Evolutionary conservation across 306 rosid species (phyloP), one percentile per base, ranked within the genome.

Genomic region (Purshia tridentata): DNA sequence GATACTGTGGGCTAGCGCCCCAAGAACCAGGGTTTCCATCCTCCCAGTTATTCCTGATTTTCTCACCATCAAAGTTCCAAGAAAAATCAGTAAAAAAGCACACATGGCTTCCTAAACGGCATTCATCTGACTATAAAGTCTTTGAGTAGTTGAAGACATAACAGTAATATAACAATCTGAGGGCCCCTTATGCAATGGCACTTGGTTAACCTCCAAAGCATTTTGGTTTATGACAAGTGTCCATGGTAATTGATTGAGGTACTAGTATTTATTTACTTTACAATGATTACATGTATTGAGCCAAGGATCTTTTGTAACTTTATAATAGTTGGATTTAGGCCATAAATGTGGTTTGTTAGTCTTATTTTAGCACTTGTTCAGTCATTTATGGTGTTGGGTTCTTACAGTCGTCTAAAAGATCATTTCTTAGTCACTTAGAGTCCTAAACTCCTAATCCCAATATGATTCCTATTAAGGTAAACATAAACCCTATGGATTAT

Each of bases 11-110:
- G 72, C 98, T 95, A 52, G 92, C 14, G 60, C 92, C 93, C 99
- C 98, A 95, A 80, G 98, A 90, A 75, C 80, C 99, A 48, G 99
- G 99, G 78, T 95, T 95, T 73, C 92, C 99, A 70, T 95, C 99
- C 79, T 95, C 99, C 98, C 98, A 95, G 75, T 87, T 88, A 74
- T 92, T 97, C 96, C 98, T 92, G 78, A 59, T 78, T 76, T 76
- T 16, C 40, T 69, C 53, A 67, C 58, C 70, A 85, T 45, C 77
- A 80, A 7, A 72, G 29, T 72, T 65, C 35, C 57, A 63, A n/a
- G 39, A 51, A 64, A 65, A 73, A 85, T 77, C 73, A 65, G 61
- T 10, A 68, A 57, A 5, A 29, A 29, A 52, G 44, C 41, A 42
- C n/a, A 23, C 16, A 4, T 20, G 16, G 18, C 55, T 23, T 18